These are phyloP conservation scores for Sporobolomyces roseus DNA, from an alignment of 768 basidiomycete species.

Conservation along the genomic window DNA sequence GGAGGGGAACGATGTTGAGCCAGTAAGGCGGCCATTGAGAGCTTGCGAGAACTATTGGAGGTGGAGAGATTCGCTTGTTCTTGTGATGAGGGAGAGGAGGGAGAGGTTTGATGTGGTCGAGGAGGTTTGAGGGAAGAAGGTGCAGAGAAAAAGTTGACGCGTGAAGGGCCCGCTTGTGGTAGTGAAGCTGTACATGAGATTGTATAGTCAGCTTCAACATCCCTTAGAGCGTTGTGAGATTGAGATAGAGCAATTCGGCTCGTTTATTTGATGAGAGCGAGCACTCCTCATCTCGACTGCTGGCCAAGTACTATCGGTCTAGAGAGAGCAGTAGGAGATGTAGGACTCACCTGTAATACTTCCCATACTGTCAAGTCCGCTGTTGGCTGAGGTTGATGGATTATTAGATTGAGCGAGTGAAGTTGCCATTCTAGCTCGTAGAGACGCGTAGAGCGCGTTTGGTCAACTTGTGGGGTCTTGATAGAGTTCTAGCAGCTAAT, in stretches of 20 bases:
- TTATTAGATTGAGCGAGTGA: background rate
- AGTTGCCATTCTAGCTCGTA: background rate
- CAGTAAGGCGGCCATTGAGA: conserved; percentile 34
- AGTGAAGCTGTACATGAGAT: background rate
- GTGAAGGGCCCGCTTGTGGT: background rate
- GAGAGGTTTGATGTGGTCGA: too few relatives aligned
- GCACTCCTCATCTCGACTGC: too few relatives aligned
- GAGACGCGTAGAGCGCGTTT: background rate
- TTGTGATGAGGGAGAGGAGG: background rate
- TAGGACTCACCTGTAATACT: background rate
- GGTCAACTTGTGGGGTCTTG: too few relatives aligned
- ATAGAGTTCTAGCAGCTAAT: too few relatives aligned
- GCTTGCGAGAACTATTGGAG: conserved; percentile 3
- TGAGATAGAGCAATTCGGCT: too few relatives aligned
- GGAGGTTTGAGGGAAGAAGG: conserved; percentile 6
- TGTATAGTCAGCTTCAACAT: background rate
- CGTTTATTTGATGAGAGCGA: conserved; percentile 8
- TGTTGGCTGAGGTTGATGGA: too few relatives aligned
- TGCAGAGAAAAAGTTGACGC: conserved; percentile 6
- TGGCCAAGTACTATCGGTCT: background rate
- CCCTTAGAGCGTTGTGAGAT: background rate
- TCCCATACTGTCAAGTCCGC: too few relatives aligned
- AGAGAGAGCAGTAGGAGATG: background rate
- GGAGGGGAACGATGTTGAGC: conserved; percentile 18
- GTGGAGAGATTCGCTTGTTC: background rate